phyloP scores from a whole-genome alignment of 2,329 filamentous ascomycete species.

The Aspergillus ruber region DNA sequence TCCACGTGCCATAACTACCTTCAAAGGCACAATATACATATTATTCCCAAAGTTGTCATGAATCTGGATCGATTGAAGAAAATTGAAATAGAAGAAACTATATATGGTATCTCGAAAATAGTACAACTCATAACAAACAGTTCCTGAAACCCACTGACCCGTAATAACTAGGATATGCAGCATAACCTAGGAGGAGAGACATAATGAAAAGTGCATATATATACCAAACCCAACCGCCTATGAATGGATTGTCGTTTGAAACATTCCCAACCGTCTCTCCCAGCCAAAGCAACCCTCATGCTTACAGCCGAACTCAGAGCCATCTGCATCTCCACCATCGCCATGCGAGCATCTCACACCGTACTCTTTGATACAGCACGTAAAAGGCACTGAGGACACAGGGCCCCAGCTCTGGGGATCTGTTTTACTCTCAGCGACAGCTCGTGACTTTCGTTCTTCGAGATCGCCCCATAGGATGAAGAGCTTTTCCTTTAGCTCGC shows the following conservation, averaged over 20 bases:
- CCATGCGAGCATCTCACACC: constrained; percentile 45
- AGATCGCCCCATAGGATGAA: constrained; percentile 82
- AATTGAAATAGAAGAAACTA: neutral
- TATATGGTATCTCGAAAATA: neutral
- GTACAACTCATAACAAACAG: too few species aligned
- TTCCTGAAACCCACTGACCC: too few species aligned
- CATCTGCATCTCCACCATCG: constrained; percentile 35
- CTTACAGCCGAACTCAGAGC: constrained; percentile 29
- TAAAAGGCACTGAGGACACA: constrained; percentile 55
- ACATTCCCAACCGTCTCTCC: constrained; percentile 59
- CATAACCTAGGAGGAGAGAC: neutral
- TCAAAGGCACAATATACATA: too few species aligned
- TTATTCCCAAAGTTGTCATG: too few species aligned
- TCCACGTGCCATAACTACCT: too few species aligned
- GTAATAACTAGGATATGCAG: too few species aligned
- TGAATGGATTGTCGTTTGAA: constrained; percentile 54
- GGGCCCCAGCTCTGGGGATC: constrained; percentile 12
- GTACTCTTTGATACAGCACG: constrained; percentile 66
- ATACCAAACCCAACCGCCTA: neutral
- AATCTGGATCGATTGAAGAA: neutral
- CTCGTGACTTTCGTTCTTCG: constrained; percentile 57
- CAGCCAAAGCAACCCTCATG: constrained; percentile 44
- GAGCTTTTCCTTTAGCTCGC: constrained; percentile 59
- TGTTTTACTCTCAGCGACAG: constrained; percentile 17
- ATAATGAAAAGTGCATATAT: neutral